Base-by-base conservation (phyloP, 2,329 filamentous ascomycete genomes). In the Cladorrhinum sp. region DNA sequence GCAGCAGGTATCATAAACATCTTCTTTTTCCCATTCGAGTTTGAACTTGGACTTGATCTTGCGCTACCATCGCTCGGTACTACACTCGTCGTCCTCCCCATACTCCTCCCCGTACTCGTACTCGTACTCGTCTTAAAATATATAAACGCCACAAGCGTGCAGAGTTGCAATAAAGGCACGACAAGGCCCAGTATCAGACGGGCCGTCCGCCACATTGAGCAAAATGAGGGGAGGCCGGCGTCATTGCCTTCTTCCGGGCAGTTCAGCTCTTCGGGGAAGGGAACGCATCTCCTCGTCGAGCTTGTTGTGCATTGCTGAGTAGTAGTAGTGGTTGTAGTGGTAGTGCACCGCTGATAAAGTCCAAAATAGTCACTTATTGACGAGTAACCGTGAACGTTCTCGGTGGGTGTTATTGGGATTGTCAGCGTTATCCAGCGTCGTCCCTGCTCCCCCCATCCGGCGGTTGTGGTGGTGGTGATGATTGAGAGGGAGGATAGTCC, bases 151-250 rank as follows among this genome's bases (percentile, higher is more conserved):
- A 96, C 87, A n/a, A 96, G 76, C 6, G 87, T 87, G 58, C 89
- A 91, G 45, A 95, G 83, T 74, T 96, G 88, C 41, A 95, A 73
- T n/a, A 96, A 86, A 38, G 36, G 36, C 3, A 92, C 85, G 7
- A 90, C 84, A 68, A 97, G 90, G 56, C 88, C 90, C 78, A 96
- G 92, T 65, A 96, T 76, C 76, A 97, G 98, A 23, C 91, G 92
- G 36, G 92, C 87, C 24, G 87, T 91, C 61, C 90, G 85, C 93
- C 93, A 99, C 82, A 96, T 89, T 68, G 87, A 89, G 79, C 95
- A 98, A 77, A 98, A 97, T 3, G 57, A 55, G 7, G 27, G 36
- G 22, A 25, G 25, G 22, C 49, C 54, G 18, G n/a, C 41, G 29
- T 6, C 13, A 13, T 32, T 41, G 36, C 12, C 36, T 16, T 6